phyloP scores from a whole-genome alignment of 208 protist species.

The Leishmania tropica region DNA sequence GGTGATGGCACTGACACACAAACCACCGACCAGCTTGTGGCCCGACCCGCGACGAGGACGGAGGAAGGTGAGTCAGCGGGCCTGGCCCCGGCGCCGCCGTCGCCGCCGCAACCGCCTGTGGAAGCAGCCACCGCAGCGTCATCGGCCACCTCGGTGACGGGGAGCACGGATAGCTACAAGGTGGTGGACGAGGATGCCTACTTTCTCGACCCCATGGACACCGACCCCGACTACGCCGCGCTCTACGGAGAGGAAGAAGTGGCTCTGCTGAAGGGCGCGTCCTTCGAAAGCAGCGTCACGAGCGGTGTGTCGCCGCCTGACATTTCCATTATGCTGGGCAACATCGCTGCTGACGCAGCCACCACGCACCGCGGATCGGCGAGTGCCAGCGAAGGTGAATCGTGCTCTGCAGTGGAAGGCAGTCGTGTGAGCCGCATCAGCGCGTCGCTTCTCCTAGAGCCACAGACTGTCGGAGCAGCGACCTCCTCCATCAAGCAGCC shows the following conservation, averaged over 20 bases:
- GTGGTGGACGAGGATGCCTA: conserved; percentile 43
- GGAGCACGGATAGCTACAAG: conserved; percentile 38
- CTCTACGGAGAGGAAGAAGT: conserved; percentile 29
- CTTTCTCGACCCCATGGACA: conserved; percentile 50
- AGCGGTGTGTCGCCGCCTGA: conserved; percentile 32
- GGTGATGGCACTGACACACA: background rate
- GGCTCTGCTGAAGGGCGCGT: conserved; percentile 30
- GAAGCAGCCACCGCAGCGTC: conserved; percentile 7
- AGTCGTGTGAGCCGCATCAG: background rate
- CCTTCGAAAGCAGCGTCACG: conserved; percentile 45
- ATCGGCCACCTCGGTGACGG: conserved; percentile 7
- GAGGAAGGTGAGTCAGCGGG: background rate
- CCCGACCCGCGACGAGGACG: background rate
- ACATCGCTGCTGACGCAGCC: background rate
- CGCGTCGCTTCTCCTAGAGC: background rate
- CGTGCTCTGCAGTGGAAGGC: background rate
- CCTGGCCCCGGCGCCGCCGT: background rate
- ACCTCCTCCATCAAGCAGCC: background rate
- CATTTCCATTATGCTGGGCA: background rate
- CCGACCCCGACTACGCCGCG: conserved; percentile 28
- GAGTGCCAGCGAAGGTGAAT: background rate
- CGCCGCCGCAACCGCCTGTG: background rate
- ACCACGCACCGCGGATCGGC: background rate
- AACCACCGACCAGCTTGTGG: background rate
- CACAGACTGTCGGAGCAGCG: background rate